These are phyloP conservation scores for Penicillium sp. DNA, from an alignment of 2,329 filamentous ascomycete genomes.

Conservation along the genomic window DNA sequence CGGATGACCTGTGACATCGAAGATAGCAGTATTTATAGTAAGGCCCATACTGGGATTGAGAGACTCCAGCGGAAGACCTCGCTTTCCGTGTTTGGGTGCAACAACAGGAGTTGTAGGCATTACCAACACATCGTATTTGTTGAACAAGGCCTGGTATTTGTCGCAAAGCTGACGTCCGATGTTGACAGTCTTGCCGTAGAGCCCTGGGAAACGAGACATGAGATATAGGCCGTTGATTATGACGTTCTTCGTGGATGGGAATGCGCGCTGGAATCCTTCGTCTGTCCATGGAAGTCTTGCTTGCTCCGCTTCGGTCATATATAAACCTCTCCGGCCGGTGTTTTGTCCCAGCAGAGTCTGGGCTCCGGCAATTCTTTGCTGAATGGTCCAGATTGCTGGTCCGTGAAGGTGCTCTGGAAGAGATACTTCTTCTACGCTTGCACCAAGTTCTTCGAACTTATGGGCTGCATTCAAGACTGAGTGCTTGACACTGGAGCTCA, in stretches of 20 bases:
- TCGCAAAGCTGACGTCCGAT: conserved; percentile 40
- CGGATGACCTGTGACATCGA: conserved; percentile 58
- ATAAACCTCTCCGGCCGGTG: conserved; percentile 49
- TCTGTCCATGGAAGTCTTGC: conserved; percentile 49
- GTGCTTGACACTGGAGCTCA: conserved; percentile 42
- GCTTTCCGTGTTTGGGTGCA: conserved; percentile 24
- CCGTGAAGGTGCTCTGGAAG: conserved; percentile 49
- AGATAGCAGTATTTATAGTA: conserved; percentile 56
- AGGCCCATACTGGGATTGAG: conserved; percentile 48
- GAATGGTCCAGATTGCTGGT: conserved; percentile 49
- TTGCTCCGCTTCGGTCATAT: conserved; percentile 52
- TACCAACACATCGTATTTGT: conserved; percentile 40
- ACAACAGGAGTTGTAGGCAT: conserved; percentile 39
- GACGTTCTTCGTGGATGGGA: conserved; percentile 45
- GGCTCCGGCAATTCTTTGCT: conserved; percentile 41
- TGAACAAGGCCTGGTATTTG: conserved; percentile 41
- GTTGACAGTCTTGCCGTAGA: conserved; percentile 45
- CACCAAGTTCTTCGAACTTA: conserved; percentile 48
- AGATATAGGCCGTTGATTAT: conserved; percentile 44
- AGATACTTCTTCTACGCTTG: conserved; percentile 51
- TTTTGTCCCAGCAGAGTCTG: conserved; percentile 44
- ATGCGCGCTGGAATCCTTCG: conserved; percentile 50
- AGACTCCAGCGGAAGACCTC: conserved; percentile 25
- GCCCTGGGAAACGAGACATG: conserved; percentile 37
- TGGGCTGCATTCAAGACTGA: conserved; percentile 45